Evolutionary conservation across 2,329 filamentous ascomycete species (phyloP).

Genomic region (Fusarium sp.): DNA sequence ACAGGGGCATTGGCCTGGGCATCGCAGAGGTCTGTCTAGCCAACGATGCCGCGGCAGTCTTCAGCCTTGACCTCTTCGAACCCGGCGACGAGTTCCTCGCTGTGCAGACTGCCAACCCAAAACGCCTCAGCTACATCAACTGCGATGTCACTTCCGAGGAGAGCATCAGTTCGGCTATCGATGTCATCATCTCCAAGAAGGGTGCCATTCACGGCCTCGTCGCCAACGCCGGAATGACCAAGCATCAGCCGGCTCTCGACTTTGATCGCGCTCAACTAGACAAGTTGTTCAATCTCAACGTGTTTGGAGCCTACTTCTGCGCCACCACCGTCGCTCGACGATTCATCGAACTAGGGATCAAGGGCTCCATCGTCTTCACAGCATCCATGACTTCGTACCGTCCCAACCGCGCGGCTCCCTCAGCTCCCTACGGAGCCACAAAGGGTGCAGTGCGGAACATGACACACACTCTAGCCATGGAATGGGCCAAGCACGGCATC

Average conservation of each 20-base stretch:
- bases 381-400: conserved; percentile 60
- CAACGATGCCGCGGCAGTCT: conserved; percentile 51
- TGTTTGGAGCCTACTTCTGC: conserved; percentile 58
- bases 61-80: conserved; percentile 42
- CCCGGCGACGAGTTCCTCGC: conserved; percentile 38
- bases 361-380: conserved; percentile 57
- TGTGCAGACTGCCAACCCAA: conserved; percentile 54
- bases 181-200: conserved; percentile 50
- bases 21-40: conserved; percentile 58
- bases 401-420: conserved; percentile 48
- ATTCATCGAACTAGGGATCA: conserved; percentile 49
- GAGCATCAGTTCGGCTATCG: conserved; percentile 53
- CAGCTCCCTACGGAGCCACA: conserved; percentile 58
- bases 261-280: conserved; percentile 45
- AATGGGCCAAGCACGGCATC: conserved; percentile 59
- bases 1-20: conserved; percentile 58
- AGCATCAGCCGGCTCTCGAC: conserved; percentile 62
- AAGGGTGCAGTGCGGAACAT: conserved; percentile 57
- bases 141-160: conserved; percentile 58
- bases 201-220: conserved; percentile 60
- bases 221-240: conserved; percentile 61
- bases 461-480: conserved; percentile 56
- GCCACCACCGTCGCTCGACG: conserved; percentile 57
- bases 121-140: conserved; percentile 54
- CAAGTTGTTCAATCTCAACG: conserved; percentile 50